Evolutionary conservation across 345 rosid species (phyloP).

Genomic region (Hibiscus mutabilis): DNA sequence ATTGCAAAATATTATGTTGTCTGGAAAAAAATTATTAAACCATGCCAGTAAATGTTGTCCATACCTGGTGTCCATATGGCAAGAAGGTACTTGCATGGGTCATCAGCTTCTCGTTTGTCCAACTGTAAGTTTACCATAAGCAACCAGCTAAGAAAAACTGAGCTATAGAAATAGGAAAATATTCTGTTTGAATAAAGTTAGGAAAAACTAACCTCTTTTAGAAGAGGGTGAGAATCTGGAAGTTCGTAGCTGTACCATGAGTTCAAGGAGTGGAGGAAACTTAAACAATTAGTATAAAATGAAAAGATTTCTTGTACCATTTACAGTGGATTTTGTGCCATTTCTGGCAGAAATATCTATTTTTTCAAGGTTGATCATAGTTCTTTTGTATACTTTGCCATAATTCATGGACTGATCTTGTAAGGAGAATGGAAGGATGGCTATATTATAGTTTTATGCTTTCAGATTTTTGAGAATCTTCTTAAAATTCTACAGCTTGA

Average conservation of each 20-base stretch:
- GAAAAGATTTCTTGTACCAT: not conserved
- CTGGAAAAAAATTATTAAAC: not conserved
- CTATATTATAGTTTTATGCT: not conserved
- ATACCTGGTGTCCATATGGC: conserved; percentile 99
- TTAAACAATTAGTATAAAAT: conserved; percentile 12
- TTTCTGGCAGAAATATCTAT: not conserved
- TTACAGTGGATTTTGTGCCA: not conserved
- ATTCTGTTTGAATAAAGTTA: conserved; percentile 6
- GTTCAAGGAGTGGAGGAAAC: not conserved
- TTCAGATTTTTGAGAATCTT: not conserved
- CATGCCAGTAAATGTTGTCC: not conserved
- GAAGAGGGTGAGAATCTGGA: conserved; percentile 83
- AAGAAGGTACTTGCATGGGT: conserved; percentile 77
- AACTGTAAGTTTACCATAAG: conserved; percentile 39
- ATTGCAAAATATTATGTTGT: not conserved
- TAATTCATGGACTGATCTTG: not conserved
- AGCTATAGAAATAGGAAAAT: not conserved
- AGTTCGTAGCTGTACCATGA: conserved; percentile 72
- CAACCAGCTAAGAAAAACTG: conserved; percentile 10
- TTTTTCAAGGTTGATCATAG: not conserved
- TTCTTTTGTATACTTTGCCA: not conserved
- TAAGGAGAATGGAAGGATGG: not conserved
- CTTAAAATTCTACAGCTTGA: not conserved
- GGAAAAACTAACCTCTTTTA: conserved; percentile 49
- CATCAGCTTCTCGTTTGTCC: conserved; percentile 72